A percentile compares a stretch with the other conserved stretches of the same genome.
Conservation (phyloP, 2,329 filamentous ascomycete genomes). For the Stromatinia cepivora region DNA sequence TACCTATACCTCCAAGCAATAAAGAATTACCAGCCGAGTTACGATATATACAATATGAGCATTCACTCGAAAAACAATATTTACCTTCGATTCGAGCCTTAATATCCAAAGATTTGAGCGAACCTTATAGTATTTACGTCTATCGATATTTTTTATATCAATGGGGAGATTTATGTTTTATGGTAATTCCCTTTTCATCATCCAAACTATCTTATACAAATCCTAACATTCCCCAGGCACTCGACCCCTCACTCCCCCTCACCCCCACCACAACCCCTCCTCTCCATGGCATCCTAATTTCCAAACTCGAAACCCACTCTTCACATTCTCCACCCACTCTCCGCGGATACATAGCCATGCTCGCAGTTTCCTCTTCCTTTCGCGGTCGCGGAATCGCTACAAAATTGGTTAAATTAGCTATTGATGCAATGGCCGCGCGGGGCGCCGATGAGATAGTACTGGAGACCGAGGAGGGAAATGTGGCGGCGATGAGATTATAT, state of each 20-base stretch:
- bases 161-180: constrained; percentile 96
- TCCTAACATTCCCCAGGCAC: constrained; percentile 47
- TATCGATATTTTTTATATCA: constrained; percentile 98
- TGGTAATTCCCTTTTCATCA: constrained; percentile 55
- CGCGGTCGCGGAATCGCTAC: constrained; percentile 87
- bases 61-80: constrained; percentile 61
- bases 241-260: constrained; percentile 48
- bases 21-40: constrained; percentile 48
- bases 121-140: constrained; percentile 99
- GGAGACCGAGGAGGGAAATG: constrained; percentile 93
- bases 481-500: constrained; percentile 86
- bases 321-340: constrained; percentile 73
- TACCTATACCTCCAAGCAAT: neutral
- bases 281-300: constrained; percentile 88
- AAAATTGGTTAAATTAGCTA: constrained; percentile 81
- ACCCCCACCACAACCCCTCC: constrained; percentile 48
- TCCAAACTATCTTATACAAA: neutral
- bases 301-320: constrained; percentile 88
- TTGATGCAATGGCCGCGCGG: constrained; percentile 83
- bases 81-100: constrained; percentile 85
- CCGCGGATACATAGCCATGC: constrained; percentile 96
- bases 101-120: constrained; percentile 94
- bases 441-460: constrained; percentile 92
- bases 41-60: constrained; percentile 62
- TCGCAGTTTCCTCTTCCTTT: constrained; percentile 80